Evolutionary conservation across 129 eudicot genomes (phyloP), one percentile per base, ranked within the genome.

Genomic region (Artemisia argyi): DNA sequence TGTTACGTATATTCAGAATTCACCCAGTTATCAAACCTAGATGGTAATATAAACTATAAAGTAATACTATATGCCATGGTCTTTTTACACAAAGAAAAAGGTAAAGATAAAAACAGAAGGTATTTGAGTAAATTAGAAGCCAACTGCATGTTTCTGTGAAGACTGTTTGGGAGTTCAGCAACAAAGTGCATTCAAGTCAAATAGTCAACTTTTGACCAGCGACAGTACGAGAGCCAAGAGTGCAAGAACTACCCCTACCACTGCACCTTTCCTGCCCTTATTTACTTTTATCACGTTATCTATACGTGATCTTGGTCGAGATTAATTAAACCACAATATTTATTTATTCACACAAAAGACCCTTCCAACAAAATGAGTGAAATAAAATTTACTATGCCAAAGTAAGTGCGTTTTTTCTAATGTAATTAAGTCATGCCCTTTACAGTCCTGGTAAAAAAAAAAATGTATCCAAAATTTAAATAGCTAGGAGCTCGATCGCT

Each of bases 161-260:
- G 75, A 50, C 53, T 76, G 69, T 76, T 76, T 10, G 32, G 26
- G 28, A 69, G 18, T 35, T 0, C 9, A 2, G 68, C 3, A 32
- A 52, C 49, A 61, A 73, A 49, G 14, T 73, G 63, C 53, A 66
- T 46, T 76, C 47, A 59, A 61, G 78, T 63, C 65, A 64, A 64
- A 74, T 74, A 49, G 80, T 76, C 80, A 76, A 76, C 50, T 59
- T 69, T 76, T 76, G 80, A 76, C 80, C 80, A 60, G 18, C 30
- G 55, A 76, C 46, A 17, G 26, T 48, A 49, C 50, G 61, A 57
- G 32, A 65, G 60, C 52, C 52, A 61, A 30, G 51, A 55, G 63
- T 64, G 39, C 44, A 6, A 35, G 9, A 7, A 35, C 9, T 75
- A 46, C 80, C 80, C 80, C 75, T 76, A 76, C 74, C 80, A 28